Percentiles rank a stretch among this genome's conserved stretches.
phyloP scores from a whole-genome alignment of 306 rosid species.

The Malus asiatica region DNA sequence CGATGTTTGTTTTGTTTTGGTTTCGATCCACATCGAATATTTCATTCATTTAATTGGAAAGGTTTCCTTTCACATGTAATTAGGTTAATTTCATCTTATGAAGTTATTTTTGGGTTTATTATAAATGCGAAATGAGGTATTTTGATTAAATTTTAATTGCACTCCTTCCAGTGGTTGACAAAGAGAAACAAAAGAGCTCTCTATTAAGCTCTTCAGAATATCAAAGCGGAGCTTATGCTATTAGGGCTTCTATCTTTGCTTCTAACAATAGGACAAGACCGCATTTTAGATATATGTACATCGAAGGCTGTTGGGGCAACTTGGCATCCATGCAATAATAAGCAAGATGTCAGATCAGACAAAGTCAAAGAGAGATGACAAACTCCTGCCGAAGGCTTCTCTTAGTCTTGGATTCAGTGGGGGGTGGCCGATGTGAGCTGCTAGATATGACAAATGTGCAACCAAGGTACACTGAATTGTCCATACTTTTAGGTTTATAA shows the following conservation, averaged over 20 bases:
- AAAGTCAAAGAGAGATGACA: no score
- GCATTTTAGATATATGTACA: conserved; percentile 46
- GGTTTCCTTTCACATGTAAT: conserved; percentile 11
- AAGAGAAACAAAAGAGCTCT: conserved; percentile 59
- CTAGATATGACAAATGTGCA: conserved; percentile 36
- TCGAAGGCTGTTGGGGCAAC: conserved; percentile 37
- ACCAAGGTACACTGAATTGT: conserved; percentile 18
- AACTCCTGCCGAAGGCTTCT: conserved; percentile 25
- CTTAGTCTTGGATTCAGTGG: background rate
- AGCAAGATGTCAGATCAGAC: background rate
- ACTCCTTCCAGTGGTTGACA: conserved; percentile 48
- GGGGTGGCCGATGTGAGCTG: conserved; percentile 26
- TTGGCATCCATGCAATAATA: conserved; percentile 63
- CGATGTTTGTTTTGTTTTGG: conserved; percentile 44
- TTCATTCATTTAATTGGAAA: conserved; percentile 40
- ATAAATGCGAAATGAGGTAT: no score
- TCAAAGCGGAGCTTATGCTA: conserved; percentile 85
- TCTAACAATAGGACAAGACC: conserved; percentile 52
- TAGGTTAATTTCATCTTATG: background rate
- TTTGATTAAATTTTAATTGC: background rate
- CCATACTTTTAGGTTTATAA: no score
- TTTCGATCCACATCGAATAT: conserved; percentile 36
- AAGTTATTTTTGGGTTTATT: background rate
- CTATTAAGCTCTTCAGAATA: conserved; percentile 57
- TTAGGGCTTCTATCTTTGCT: conserved; percentile 71